Evolutionary conservation across 2,329 filamentous ascomycete species (phyloP).

Genomic region (Penicillium sp.): DNA sequence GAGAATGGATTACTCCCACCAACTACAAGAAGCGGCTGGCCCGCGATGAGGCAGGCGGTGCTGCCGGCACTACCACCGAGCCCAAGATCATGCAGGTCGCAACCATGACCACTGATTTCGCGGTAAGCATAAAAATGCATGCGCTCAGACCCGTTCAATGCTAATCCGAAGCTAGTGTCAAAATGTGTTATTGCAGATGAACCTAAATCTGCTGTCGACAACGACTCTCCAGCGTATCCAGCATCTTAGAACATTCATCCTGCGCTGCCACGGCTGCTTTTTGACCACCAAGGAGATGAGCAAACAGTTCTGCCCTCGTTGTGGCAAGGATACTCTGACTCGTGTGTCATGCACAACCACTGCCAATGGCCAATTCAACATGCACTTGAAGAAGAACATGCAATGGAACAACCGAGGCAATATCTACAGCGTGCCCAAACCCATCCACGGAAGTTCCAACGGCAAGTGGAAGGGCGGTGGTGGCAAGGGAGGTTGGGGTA

Average conservation of each 20-base stretch:
- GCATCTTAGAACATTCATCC: constrained; percentile 80
- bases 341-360: constrained; percentile 84
- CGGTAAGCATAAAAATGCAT: constrained; percentile 57
- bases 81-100: constrained; percentile 75
- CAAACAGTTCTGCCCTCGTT: constrained; percentile 89
- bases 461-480: constrained; percentile 68
- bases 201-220: constrained; percentile 82
- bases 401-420: constrained; percentile 95
- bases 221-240: constrained; percentile 72
- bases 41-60: constrained; percentile 55
- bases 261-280: constrained; percentile 95
- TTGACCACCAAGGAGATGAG: constrained; percentile 75
- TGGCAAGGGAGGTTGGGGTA: constrained; percentile 84
- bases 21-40: constrained; percentile 85
- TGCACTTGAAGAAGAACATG: constrained; percentile 92
- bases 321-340: constrained; percentile 82
- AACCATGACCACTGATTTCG: constrained; percentile 92
- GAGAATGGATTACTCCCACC: constrained; percentile 90
- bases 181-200: constrained; percentile 92
- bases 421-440: constrained; percentile 89
- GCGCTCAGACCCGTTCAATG: not conserved
- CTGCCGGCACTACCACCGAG: constrained; percentile 51
- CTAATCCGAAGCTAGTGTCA: constrained; percentile 50
- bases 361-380: constrained; percentile 71
- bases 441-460: constrained; percentile 74